Evolutionary conservation across 2,329 filamentous ascomycete species (phyloP).

Genomic region (Dendryphion nanum): DNA sequence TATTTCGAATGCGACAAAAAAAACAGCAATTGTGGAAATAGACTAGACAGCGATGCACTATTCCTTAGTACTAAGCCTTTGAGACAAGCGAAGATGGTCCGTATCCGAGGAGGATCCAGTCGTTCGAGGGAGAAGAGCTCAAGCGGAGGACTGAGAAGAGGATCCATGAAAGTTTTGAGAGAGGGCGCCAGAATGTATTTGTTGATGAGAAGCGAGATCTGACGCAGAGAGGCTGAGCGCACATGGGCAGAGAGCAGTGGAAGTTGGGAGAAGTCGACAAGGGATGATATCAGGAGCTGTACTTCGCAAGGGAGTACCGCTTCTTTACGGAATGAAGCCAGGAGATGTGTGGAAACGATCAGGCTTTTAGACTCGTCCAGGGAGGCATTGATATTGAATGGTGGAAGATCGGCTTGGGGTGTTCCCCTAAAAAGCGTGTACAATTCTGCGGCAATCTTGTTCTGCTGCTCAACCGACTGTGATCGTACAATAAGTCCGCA

Average conservation of each 20-base stretch:
- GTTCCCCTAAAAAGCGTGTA: conserved; percentile 52
- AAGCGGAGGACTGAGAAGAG: conserved; percentile 32
- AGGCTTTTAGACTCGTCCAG: conserved; percentile 46
- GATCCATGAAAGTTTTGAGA: conserved; percentile 41
- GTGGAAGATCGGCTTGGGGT: conserved; percentile 27
- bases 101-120: conserved; percentile 45
- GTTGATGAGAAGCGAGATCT: conserved; percentile 49
- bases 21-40: conserved; percentile 48
- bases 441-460: conserved; percentile 52
- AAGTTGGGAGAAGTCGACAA: conserved; percentile 39
- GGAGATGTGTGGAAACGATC: conserved; percentile 57
- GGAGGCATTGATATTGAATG: conserved; percentile 28
- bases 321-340: conserved; percentile 50
- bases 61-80: conserved; percentile 61
- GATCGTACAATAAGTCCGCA: conserved; percentile 59
- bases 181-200: conserved; percentile 46
- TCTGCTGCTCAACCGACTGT: conserved; percentile 51
- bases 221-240: conserved; percentile 38
- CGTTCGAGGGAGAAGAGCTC: conserved; percentile 32
- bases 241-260: conserved; percentile 24
- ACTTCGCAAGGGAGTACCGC: conserved; percentile 31
- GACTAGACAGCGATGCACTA: conserved; percentile 43
- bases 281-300: conserved; percentile 29
- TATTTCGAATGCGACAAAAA: conserved; percentile 50
- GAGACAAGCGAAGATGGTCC: conserved; percentile 59